Base-by-base conservation (phyloP, 2,329 filamentous ascomycete species). In the Penicillium sp. region DNA sequence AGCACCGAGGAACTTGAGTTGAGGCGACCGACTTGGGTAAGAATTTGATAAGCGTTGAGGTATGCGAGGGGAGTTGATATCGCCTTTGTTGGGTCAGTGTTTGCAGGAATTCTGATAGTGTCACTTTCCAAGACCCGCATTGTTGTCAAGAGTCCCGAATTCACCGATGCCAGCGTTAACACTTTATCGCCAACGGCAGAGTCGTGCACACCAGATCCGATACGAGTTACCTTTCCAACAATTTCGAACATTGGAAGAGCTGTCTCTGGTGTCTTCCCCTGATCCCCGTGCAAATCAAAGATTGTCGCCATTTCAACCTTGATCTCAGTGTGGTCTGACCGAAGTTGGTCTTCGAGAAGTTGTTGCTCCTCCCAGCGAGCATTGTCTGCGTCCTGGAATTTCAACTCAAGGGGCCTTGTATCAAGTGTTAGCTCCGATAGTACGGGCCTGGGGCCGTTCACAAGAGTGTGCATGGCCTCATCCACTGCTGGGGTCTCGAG, bases 11-110 rank as follows among this genome's bases (percentile, higher is more conserved):
- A 57, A 25, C 43, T 62, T 21, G 56, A 55, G 19, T 47, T 29
- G 8, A 64, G 51, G 35, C 53, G 57, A 15, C 50, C 60, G 4
- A 62, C 54, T 35, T 62, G 53, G 7, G 53, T 60, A 33, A 64
- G 45, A n/a, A 59, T 61, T 15, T 57, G 60, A 25, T 62, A 48
- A 4, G 62, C 62, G 10, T 51, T 57, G 19, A 62, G 43, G 40
- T 62, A 64, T 1, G 62, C 60, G 19, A 64, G 53, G 12, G 62
- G 60, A 10, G 53, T 48, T 8, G 62, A 64, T 9, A 64, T 61
- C 10, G 55, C 57, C 23, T 61, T 51, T 6, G 23, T 35, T 3
- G 55, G 50, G 27, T 57, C 31, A 5, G 54, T 54, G 29, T 56
- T 58, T 27, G 59, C 57, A 15, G 60, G 52, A 17, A 63, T 58